A percentile compares a stretch with the other conserved stretches of the same genome.
Conservation (phyloP, 2,329 filamentous ascomycete genomes). For the Rutstroemia sp. region DNA sequence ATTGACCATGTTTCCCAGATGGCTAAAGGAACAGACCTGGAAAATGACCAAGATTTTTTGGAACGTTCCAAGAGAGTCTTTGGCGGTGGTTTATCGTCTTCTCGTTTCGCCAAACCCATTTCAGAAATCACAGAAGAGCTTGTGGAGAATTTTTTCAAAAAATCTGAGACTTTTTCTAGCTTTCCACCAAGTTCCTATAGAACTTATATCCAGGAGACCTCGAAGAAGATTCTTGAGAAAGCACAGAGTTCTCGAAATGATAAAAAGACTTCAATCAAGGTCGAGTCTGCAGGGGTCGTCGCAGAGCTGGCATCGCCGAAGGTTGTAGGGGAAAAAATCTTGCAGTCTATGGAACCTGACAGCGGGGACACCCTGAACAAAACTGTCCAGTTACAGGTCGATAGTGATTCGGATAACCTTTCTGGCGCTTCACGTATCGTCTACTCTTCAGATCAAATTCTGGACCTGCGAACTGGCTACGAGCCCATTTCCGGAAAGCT, state of each 20-base stretch:
- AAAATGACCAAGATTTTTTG: conserved; percentile 5
- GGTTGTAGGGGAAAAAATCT: background rate
- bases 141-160: background rate
- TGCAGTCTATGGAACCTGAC: background rate
- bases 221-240: conserved; percentile 6
- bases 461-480: background rate
- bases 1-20: conserved; percentile 5
- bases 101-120: conserved; percentile 5
- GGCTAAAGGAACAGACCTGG: background rate
- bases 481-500: background rate
- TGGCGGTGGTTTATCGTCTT: conserved; percentile 6
- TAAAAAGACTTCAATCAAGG: background rate
- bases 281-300: background rate
- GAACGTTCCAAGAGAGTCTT: conserved; percentile 7
- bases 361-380: background rate
- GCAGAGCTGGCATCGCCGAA: background rate
- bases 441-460: conserved; percentile 1
- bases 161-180: background rate
- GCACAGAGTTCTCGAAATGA: conserved; percentile 2
- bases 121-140: conserved; percentile 1
- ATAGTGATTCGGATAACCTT: background rate
- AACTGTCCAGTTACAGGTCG: background rate
- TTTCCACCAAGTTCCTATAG: background rate
- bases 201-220: conserved; percentile 2
- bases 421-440: background rate